Evolutionary conservation across 2,329 filamentous ascomycete species (phyloP), one percentile per base, ranked within the genome.

Genomic region (Pseudogymnoascus sp.): DNA sequence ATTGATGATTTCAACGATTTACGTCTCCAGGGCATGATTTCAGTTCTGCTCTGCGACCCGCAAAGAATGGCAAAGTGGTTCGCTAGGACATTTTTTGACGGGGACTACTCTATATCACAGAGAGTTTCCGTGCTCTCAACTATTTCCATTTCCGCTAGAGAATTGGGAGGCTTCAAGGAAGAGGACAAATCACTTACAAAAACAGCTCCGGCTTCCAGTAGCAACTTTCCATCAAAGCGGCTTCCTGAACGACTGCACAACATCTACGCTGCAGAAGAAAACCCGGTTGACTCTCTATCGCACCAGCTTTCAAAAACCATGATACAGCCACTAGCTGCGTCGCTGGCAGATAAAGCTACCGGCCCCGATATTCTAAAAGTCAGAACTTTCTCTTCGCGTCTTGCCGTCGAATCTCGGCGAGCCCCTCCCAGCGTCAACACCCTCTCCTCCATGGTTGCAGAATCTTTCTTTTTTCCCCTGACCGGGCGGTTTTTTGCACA

Each of bases 341-440:
- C 86, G 64, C 91, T 93, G 2, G 93, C 92, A 42, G 92, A 97
- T 72, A 81, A 87, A 21, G 80, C 86, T 6, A 88, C 88, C 0
- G 92, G 93, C 0, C 93, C 95, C 0, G 86, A 92, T 68, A 84
- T 88, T 5, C 84, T 99, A 53, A 97, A 97, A 77, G 84, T 97
- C 21, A 87, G 91, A 29, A 96, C 88, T 2, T 96, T 97, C 75
- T 93, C 88, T 10, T 90, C 89, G 0, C 86, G 89, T 17, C 86
- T 93, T 74, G 80, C 84, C 64, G 81, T 87, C 17, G 83, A 88
- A 70, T 83, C 83, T 63, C 81, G 79, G 61, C 76, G 77, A 11
- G 75, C 77, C 62, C 82, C 82, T 62, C 78, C 86, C 3, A 88
- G 88, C 13, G 83, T 88, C 10, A 96, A 96, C 71, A 87, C 87